Evolutionary conservation across 208 protist species (phyloP), one percentile per base, ranked within the genome.

Genomic region (Wallacemonas sp.): DNA sequence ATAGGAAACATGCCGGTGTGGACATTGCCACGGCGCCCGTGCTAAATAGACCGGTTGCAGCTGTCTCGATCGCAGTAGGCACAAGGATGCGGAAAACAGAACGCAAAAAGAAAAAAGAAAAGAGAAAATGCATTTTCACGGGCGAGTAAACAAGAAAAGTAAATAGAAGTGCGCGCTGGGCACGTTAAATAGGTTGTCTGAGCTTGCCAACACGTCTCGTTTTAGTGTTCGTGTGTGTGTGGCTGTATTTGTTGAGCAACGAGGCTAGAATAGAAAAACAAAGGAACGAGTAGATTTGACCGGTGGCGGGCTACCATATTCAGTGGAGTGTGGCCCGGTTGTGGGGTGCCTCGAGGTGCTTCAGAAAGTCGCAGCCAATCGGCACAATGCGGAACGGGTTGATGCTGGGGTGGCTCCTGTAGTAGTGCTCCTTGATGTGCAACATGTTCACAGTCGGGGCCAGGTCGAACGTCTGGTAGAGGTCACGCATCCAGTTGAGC

Each of bases 401-500:
- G 67, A 97, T 80, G 22, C 48, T 67, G 14, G 48, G 26, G 52
- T 94, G 92, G 44, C 74, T 82, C 22, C 59, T 32, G 70, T 86
- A 95, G 75, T 97, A 97, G 61, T 87, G 73, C 8, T 80, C 39
- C 70, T 95, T 95, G 61, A 96, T 97, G 59, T 96, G 89, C 16
- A 79, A 44, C 55, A 97, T 76, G 70, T 97, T 90, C 26, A 94
- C 70, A 16, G 84, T 94, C 22, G 69, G 61, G 1, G 57, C 70
- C 0, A 97, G 49, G 23, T 38, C 23, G 32, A 72, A 38, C 0
- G 82, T 82, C 71, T 94, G 88, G 72, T 96, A 97, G 3, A 98
- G 68, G 55, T 97, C 93, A 8, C 75, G 65, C 2, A 79, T 54
- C 65, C 85, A 98, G 28, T 86, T 79, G 26, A 79, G 72, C 2